Evolutionary conservation across 2,329 filamentous ascomycete genomes (phyloP), one percentile per base, ranked within the genome.

Genomic region (Neofusicoccum laricinum): DNA sequence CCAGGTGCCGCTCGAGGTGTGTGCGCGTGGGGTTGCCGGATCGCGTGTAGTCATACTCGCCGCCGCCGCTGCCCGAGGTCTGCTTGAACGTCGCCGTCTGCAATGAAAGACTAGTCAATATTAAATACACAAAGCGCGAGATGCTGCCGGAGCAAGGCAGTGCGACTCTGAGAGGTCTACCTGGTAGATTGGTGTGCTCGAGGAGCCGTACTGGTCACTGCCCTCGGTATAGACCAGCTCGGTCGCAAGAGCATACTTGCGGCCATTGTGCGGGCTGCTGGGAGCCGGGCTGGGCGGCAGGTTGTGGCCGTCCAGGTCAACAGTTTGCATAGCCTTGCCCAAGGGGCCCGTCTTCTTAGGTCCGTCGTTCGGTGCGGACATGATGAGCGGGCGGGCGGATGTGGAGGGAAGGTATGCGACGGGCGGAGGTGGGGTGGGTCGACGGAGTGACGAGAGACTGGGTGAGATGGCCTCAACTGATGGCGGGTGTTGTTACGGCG

Each of bases 21-120:
- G 94, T 96, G 69, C 95, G 88, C 65, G 95, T 99, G 17, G 95
- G 95, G 77, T 99, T 99, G 64, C 95, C 95, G 40, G 93, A 98
- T 67, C 96, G 91, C 66, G 95, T 98, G 82, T 99, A 99, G 82
- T 99, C 95, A 79, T 98, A 99, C 78, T 98, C 93, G 73, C 86
- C 83, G 69, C 87, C 90, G 66, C 92, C 92, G 66, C 91, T 92
- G 67, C 90, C 90, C 17, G 90, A 92, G 21, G 86, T 86, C 79
- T 98, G 95, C 81, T 99, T 99, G 84, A 99, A 99, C 41, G 95
- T 99, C 55, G 95, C 96, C 55, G 92, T 96, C 85, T 89, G 30
- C 38, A 19, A 48, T 19, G 21, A 21, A 40, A 53, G 3, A 17
- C 11, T 5, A 25, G 19, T 59, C 19, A 58, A 38, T 12, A 36